Conservation (phyloP, 495 filamentous ascomycete species). For the Aspergillus carlsbadensis region DNA sequence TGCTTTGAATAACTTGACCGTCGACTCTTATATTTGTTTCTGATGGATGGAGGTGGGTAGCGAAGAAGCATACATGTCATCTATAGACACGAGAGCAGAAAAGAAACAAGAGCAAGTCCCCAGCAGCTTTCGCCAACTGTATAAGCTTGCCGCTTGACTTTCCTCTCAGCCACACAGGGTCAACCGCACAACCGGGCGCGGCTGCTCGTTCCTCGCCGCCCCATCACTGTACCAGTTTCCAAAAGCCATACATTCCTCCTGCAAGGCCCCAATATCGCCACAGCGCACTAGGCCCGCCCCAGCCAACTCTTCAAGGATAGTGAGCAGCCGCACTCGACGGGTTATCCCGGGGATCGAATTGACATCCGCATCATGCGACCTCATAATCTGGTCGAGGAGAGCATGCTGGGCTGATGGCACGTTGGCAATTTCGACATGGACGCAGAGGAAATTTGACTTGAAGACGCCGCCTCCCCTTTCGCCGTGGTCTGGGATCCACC, state of each 20-base stretch:
- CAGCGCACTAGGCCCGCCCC: slow-evolving; percentile 13
- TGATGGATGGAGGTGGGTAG: too few species aligned
- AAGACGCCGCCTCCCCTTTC: slow-evolving; percentile 15
- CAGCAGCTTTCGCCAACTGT: too few species aligned
- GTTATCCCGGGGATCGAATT: slow-evolving; percentile 20
- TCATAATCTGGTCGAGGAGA: slow-evolving; percentile 18
- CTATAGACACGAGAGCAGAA: too few species aligned
- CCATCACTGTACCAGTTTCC: slow-evolving; percentile 10
- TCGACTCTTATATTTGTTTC: slow-evolving; percentile 32
- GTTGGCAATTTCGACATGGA: slow-evolving; percentile 13
- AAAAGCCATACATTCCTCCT: slow-evolving; percentile 14
- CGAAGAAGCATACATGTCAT: too few species aligned
- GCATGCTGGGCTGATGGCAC: not conserved
- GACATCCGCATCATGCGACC: slow-evolving; percentile 16
- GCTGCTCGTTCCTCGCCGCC: slow-evolving; percentile 19
- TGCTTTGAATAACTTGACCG: slow-evolving; percentile 26
- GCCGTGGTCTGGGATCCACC: slow-evolving; percentile 24
- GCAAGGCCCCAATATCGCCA: slow-evolving; percentile 9
- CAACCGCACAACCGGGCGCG: slow-evolving; percentile 12
- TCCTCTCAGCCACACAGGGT: slow-evolving; percentile 11
- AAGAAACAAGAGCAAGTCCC: too few species aligned
- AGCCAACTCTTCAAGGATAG: slow-evolving; percentile 16
- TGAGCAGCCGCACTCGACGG: slow-evolving; percentile 21
- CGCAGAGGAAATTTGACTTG: slow-evolving; percentile 19
- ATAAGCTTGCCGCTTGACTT: too few species aligned